Conservation (phyloP, 2,329 filamentous ascomycete species). For the Lasiodiplodia citricola region DNA sequence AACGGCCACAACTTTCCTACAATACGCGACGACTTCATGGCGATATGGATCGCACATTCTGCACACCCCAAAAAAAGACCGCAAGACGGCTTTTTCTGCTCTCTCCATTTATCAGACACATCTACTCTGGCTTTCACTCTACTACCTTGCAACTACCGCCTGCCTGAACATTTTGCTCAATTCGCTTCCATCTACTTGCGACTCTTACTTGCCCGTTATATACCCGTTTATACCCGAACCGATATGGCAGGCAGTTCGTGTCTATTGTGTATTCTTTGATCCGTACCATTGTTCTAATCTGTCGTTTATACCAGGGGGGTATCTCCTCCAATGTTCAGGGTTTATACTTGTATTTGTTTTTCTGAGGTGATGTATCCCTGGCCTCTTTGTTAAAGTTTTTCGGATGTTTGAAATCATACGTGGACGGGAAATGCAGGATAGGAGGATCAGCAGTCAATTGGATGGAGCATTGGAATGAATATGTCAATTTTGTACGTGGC, state of each 20-base stretch:
- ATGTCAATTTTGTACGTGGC: background rate
- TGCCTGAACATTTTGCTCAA: background rate
- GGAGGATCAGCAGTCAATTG: background rate
- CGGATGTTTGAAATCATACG: background rate
- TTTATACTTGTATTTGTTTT: background rate
- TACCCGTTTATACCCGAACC: constrained; percentile 16
- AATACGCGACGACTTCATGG: background rate
- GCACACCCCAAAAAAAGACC: background rate
- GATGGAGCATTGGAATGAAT: background rate
- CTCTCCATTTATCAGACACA: background rate
- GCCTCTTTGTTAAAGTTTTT: background rate
- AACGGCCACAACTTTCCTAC: background rate
- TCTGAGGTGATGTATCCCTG: background rate
- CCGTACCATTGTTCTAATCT: background rate
- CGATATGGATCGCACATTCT: background rate
- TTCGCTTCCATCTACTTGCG: constrained; percentile 8
- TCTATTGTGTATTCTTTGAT: constrained; percentile 11
- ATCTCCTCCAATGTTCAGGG: background rate
- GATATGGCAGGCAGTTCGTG: background rate
- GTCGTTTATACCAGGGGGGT: background rate
- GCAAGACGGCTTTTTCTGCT: background rate
- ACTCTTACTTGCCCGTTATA: background rate
- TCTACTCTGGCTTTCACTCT: background rate
- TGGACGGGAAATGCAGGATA: background rate
- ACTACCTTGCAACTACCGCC: background rate